Conservation (phyloP, 495 filamentous ascomycete genomes). For the Talaromyces adpressus region DNA sequence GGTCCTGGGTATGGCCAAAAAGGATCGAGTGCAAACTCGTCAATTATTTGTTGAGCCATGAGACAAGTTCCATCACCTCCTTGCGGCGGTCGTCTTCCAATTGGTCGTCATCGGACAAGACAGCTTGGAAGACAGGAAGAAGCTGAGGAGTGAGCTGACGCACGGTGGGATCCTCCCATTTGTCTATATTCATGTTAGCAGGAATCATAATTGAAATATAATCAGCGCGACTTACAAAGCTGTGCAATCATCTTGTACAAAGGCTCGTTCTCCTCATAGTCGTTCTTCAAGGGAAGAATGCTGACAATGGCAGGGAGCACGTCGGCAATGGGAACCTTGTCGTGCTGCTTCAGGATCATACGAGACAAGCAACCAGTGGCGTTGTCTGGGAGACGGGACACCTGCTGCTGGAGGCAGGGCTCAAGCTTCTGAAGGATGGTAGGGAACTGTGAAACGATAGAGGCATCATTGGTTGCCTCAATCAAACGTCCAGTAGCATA, state of each 20-base stretch:
- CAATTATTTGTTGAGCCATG: slow-evolving; percentile 50
- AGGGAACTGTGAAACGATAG: slow-evolving; percentile 64
- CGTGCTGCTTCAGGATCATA: slow-evolving; percentile 80
- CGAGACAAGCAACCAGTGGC: slow-evolving; percentile 86
- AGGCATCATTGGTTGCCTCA: slow-evolving; percentile 61
- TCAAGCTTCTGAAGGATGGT: slow-evolving; percentile 78
- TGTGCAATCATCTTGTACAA: slow-evolving; percentile 82
- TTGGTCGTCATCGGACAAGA: slow-evolving; percentile 77
- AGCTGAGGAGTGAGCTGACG: slow-evolving; percentile 69
- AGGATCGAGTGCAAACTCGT: background rate
- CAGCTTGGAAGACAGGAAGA: slow-evolving; percentile 71
- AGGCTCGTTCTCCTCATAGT: slow-evolving; percentile 94
- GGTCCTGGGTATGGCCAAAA: background rate
- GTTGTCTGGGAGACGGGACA: slow-evolving; percentile 82
- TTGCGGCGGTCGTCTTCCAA: slow-evolving; percentile 70
- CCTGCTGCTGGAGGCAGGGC: slow-evolving; percentile 65
- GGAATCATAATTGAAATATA: slow-evolving; percentile 8
- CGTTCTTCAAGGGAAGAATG: slow-evolving; percentile 82
- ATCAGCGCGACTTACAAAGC: slow-evolving; percentile 57
- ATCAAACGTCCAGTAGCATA: slow-evolving; percentile 83
- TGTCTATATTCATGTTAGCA: slow-evolving; percentile 44
- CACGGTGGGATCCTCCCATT: slow-evolving; percentile 62
- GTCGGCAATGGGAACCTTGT: slow-evolving; percentile 68
- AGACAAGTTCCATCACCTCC: slow-evolving; percentile 62
- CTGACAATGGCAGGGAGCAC: slow-evolving; percentile 74